A percentile compares a stretch with the other conserved stretches of the same genome.
These are phyloP conservation scores for Stachybotrys echinatus DNA, from an alignment of 2,329 filamentous ascomycete species.

Conservation along the genomic window DNA sequence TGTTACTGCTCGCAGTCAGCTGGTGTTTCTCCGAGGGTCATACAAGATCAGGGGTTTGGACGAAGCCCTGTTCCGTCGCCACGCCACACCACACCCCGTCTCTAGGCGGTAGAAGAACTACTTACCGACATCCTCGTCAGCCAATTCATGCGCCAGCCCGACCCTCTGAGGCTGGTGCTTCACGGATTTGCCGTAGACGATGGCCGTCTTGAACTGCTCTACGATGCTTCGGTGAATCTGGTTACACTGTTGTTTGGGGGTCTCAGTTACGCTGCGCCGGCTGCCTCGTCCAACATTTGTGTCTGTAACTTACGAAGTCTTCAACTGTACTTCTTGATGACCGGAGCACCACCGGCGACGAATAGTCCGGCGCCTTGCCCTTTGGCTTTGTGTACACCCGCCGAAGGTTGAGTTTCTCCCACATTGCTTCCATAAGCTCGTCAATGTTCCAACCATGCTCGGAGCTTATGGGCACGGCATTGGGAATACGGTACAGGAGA, in stretches of 20 bases:
- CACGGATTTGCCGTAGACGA: constrained; percentile 96
- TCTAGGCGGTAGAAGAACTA: constrained; percentile 13
- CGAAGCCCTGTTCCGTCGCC: too few relatives aligned
- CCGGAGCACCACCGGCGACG: constrained; percentile 81
- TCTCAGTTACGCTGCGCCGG: constrained; percentile 24
- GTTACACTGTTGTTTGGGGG: constrained; percentile 65
- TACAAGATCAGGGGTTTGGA: background rate
- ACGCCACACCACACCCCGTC: background rate
- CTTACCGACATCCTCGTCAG: constrained; percentile 94
- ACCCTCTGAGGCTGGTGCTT: constrained; percentile 98
- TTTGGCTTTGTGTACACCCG: constrained; percentile 98
- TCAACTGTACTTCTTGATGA: constrained; percentile 82
- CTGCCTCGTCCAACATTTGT: background rate
- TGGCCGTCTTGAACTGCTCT: constrained; percentile 90
- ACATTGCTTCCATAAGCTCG: constrained; percentile 95
- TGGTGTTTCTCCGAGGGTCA: background rate
- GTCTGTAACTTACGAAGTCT: constrained; percentile 73
- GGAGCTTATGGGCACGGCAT: constrained; percentile 94
- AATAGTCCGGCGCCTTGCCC: constrained; percentile 89
- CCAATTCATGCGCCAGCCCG: constrained; percentile 83
- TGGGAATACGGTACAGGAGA: constrained; percentile 91
- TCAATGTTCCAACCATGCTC: constrained; percentile 98
- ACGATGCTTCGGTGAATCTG: constrained; percentile 94
- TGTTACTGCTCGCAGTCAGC: constrained; percentile 29
- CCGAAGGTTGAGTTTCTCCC: constrained; percentile 89